phyloP scores from a whole-genome alignment of 352 stramenopile genomes.

The Globisporangium perplexum region DNA sequence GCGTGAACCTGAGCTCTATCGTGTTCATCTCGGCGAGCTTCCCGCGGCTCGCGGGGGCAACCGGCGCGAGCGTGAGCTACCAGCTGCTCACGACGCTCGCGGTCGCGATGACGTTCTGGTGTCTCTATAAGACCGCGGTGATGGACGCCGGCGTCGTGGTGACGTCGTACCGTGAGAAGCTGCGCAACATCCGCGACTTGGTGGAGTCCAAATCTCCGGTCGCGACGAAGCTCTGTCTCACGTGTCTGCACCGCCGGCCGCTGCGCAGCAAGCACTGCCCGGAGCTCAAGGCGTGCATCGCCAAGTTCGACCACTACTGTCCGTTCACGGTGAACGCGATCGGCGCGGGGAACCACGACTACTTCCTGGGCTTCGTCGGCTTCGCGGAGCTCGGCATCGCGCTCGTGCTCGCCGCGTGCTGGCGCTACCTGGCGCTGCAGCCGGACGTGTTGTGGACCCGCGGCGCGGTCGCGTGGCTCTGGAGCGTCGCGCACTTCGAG shows the following conservation, averaged over 20 bases:
- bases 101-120: slow-evolving; percentile 37
- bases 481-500: slow-evolving; percentile 56
- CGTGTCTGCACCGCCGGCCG: slow-evolving; percentile 68
- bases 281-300: slow-evolving; percentile 72
- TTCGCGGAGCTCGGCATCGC: slow-evolving; percentile 53
- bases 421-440: slow-evolving; percentile 22
- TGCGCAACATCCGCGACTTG: slow-evolving; percentile 55
- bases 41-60: slow-evolving; percentile 19
- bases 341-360: slow-evolving; percentile 91
- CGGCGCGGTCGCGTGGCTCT: slow-evolving; percentile 24
- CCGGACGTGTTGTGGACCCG: slow-evolving; percentile 14
- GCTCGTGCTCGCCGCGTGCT: slow-evolving; percentile 40
- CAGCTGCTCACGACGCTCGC: slow-evolving; percentile 15
- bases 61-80: slow-evolving; percentile 24
- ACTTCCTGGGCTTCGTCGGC: slow-evolving; percentile 92
- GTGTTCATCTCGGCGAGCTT: slow-evolving; percentile 52
- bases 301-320: slow-evolving; percentile 84
- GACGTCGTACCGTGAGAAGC: slow-evolving; percentile 64
- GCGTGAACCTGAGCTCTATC: slow-evolving; percentile 70
- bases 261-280: slow-evolving; percentile 76
- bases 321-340: slow-evolving; percentile 92
- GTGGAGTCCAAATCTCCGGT: slow-evolving; percentile 71
- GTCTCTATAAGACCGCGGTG: slow-evolving; percentile 47
- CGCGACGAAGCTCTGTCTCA: slow-evolving; percentile 73
- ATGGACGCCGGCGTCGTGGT: slow-evolving; percentile 56